Conservation (phyloP, 169 alveolate species). For the Theileria luwenshuni region DNA sequence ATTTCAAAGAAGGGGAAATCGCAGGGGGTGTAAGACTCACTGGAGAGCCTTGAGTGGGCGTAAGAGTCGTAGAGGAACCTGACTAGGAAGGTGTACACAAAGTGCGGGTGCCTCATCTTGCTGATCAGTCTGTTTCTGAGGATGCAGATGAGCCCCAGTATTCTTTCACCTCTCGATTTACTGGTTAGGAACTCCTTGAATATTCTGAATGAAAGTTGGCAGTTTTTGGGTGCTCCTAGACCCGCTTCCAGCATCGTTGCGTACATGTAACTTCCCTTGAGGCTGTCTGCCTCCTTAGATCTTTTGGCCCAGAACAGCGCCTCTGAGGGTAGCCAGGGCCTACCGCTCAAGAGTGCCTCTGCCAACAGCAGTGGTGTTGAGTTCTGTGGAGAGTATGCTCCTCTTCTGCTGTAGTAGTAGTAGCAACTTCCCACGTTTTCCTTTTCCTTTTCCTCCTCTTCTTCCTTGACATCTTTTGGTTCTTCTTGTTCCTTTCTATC, state of each 20-base stretch:
- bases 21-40: slow-evolving; percentile 25
- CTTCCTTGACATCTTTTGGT: neutral
- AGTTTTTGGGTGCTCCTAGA: slow-evolving; percentile 54
- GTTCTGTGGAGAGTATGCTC: slow-evolving; percentile 29
- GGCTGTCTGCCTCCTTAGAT: slow-evolving; percentile 42
- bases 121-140: slow-evolving; percentile 20
- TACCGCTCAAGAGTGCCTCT: slow-evolving; percentile 56
- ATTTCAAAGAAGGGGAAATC: slow-evolving; percentile 12
- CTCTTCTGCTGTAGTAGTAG: slow-evolving; percentile 49
- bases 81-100: slow-evolving; percentile 32
- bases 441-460: slow-evolving; percentile 1
- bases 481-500: neutral
- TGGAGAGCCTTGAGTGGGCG: neutral
- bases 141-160: slow-evolving; percentile 67
- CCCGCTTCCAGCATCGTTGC: slow-evolving; percentile 71
- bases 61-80: slow-evolving; percentile 30
- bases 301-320: slow-evolving; percentile 53
- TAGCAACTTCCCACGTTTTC: slow-evolving; percentile 30
- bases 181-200: slow-evolving; percentile 38
- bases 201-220: slow-evolving; percentile 40
- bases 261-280: slow-evolving; percentile 58
- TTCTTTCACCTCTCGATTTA: slow-evolving; percentile 8
- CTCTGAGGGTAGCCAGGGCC: slow-evolving; percentile 29
- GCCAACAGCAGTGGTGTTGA: slow-evolving; percentile 63
- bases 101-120: slow-evolving; percentile 19